These are phyloP conservation scores for Agrocybe praecox DNA, from an alignment of 768 basidiomycete genomes.

Conservation along the genomic window DNA sequence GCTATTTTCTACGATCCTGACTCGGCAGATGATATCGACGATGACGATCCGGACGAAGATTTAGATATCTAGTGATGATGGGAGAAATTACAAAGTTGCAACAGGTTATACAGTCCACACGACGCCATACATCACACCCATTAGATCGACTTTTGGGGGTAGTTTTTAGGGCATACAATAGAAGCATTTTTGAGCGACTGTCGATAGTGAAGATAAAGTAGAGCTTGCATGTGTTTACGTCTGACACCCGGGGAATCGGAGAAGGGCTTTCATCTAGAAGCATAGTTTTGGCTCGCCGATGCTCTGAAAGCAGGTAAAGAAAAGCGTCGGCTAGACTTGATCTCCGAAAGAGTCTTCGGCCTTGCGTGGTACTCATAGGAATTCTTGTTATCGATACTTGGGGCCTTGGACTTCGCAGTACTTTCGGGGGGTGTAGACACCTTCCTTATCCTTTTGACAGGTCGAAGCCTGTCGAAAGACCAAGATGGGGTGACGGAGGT, in stretches of 20 bases:
- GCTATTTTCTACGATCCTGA: constrained; percentile 90
- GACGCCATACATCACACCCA: background rate
- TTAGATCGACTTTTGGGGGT: background rate
- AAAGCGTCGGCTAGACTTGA: constrained; percentile 37
- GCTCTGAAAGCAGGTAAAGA: constrained; percentile 30
- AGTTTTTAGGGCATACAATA: too few relatives aligned
- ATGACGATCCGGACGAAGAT: constrained; percentile 96
- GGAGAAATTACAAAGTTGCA: too few relatives aligned
- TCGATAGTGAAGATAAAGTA: too few relatives aligned
- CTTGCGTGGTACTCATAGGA: constrained; percentile 22
- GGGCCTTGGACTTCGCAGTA: constrained; percentile 6
- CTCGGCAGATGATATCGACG: constrained; percentile 92
- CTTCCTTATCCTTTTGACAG: constrained; percentile 11
- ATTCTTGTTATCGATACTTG: constrained; percentile 13
- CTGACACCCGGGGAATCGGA: too few relatives aligned
- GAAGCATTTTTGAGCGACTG: too few relatives aligned
- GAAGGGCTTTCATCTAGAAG: too few relatives aligned
- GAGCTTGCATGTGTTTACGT: too few relatives aligned
- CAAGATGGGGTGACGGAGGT: constrained; percentile 2
- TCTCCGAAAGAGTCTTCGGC: constrained; percentile 34
- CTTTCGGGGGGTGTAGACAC: constrained; percentile 13
- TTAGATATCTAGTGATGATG: constrained; percentile 66
- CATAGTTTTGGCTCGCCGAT: constrained; percentile 17
- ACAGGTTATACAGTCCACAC: too few relatives aligned
- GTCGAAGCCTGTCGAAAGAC: constrained; percentile 4